phyloP scores from a whole-genome alignment of 1,139 yeast species.

The Yamadazyma membranifaciens region DNA sequence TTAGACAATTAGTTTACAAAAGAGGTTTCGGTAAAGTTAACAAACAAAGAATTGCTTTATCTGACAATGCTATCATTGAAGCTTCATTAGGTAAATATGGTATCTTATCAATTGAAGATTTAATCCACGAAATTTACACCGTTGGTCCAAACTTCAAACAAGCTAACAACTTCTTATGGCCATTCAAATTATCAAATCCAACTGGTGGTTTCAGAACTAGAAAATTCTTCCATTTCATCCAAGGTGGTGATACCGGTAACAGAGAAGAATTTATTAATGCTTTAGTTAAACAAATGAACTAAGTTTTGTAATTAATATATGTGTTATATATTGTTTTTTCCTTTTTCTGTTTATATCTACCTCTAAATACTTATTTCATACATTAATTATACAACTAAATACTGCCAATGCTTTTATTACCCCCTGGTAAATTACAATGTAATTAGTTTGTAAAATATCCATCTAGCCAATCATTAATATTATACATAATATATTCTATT shows the following conservation, averaged over 20 bases:
- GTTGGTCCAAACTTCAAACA: conserved; percentile 99
- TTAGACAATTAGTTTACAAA: conserved; percentile 97
- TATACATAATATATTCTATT: conserved; percentile 31
- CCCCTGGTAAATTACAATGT: background rate
- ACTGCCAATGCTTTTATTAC: background rate
- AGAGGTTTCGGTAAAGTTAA: conserved; percentile 99
- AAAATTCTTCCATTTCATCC: conserved; percentile 99
- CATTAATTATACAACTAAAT: background rate
- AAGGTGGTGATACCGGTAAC: conserved; percentile 99
- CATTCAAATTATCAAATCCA: conserved; percentile 99
- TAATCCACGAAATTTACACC: conserved; percentile 97
- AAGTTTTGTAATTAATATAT: conserved; percentile 25
- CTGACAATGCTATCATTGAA: conserved; percentile 95
- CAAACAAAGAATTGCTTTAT: conserved; percentile 96
- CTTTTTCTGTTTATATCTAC: no score
- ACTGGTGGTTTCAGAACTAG: conserved; percentile 99
- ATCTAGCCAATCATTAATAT: conserved; percentile 20
- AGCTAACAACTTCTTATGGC: conserved; percentile 99
- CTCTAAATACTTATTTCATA: background rate
- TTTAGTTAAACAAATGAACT: conserved; percentile 96
- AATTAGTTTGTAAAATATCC: conserved; percentile 4
- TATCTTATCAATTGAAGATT: conserved; percentile 93
- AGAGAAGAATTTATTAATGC: conserved; percentile 98
- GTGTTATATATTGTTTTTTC: conserved; percentile 7
- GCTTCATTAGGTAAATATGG: conserved; percentile 94